Evolutionary conservation across 2,329 filamentous ascomycete species (phyloP), one percentile per base, ranked within the genome.

Genomic region (Ilyonectria destructans): DNA sequence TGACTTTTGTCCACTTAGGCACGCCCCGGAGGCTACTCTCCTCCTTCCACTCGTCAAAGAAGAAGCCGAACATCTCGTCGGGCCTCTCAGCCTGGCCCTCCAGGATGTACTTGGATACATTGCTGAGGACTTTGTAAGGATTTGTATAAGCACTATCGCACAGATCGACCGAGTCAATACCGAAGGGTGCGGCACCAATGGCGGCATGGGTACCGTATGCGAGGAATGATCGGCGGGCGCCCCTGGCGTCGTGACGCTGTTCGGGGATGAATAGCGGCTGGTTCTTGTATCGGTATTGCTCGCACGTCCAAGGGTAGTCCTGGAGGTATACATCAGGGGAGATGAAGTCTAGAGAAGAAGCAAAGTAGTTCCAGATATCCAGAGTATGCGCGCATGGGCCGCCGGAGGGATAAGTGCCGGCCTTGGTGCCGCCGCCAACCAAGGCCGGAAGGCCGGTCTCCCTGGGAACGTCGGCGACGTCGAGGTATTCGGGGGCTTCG

Each of bases 281-380:
- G 45, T 48, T 48, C 17, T 48, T 23, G 45, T 48, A 48, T 48
- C 45, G 17, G 45, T 48, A 48, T 23, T 48, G 45, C 45, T 48
- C 21, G 45, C 45, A 48, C 2, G 21, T 2, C 45, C 45, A 48
- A 23, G 17, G 17, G 21, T 48, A 48, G 17, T 48, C 21, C 21
- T 48, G 45, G 10, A 48, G 45, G 5, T 48, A 48, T n/a, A 48
- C 2, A 23, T 48, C 45, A 19, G 45, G 45, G 3, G 45, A 19
- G 21, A 48, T n/a, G 17, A 48, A 19, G 17, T 48, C 45, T 23
- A 48, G 21, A 48, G 17, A 23, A 4, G 45, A 23, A 9, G 45
- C 45, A 48, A n/a, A 48, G 45, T 19, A 48, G 3, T 23, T 48
- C 17, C 21, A 48, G 21, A 48, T 4, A 48, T 48, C 45, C 45